phyloP scores from a whole-genome alignment of 163 green algal genomes.

The Volvox carteri region DNA sequence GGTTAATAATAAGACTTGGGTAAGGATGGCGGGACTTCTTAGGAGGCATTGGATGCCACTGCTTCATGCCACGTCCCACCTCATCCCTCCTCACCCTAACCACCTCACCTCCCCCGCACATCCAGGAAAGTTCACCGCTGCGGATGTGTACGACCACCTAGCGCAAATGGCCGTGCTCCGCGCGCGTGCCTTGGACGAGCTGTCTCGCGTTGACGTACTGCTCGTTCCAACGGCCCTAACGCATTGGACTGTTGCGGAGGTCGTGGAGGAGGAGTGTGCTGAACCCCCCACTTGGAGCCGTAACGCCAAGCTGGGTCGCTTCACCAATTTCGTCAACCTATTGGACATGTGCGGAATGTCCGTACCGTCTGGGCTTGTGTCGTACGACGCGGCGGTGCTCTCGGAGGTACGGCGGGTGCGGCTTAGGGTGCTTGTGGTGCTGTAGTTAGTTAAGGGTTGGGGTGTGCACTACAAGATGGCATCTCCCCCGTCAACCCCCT shows the following conservation, averaged over 20 bases:
- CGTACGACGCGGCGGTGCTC: conserved; percentile 31
- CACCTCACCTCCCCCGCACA: background rate
- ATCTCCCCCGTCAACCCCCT: too few relatives aligned
- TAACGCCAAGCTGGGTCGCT: conserved; percentile 86
- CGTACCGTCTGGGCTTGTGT: conserved; percentile 77
- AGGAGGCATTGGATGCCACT: too few relatives aligned
- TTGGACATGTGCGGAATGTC: conserved; percentile 85
- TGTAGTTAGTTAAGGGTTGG: too few relatives aligned
- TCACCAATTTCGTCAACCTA: conserved; percentile 94
- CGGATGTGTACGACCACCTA: conserved; percentile 79
- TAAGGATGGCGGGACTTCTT: too few relatives aligned
- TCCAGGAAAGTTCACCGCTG: conserved; percentile 70
- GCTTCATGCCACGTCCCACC: too few relatives aligned
- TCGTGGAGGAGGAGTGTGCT: conserved; percentile 26
- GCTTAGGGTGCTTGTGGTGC: too few relatives aligned
- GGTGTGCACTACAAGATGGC: too few relatives aligned
- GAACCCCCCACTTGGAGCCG: conserved; percentile 58
- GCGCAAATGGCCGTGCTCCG: conserved; percentile 68
- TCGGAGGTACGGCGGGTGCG: conserved; percentile 50
- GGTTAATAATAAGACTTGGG: too few relatives aligned
- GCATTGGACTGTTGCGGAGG: conserved; percentile 76
- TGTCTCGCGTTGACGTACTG: conserved; percentile 79
- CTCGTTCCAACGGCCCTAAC: conserved; percentile 86
- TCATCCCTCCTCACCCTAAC: background rate
- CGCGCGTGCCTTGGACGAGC: conserved; percentile 65